A percentile compares a stretch with the other conserved stretches of the same genome.
Evolutionary conservation across 257 asterid species (phyloP).

Genomic region (Craterostigma plantagineum): DNA sequence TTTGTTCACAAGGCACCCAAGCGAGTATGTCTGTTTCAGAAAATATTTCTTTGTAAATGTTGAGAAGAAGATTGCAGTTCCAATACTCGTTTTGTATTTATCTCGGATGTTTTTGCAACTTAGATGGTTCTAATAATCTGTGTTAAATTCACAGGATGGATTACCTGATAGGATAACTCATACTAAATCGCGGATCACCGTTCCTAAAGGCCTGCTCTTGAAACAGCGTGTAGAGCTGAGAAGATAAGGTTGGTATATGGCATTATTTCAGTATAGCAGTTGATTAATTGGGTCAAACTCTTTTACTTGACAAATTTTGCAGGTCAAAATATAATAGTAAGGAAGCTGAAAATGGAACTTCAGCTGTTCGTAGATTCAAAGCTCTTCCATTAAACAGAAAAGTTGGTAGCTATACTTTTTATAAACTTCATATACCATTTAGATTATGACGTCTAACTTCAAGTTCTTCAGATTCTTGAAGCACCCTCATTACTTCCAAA

Average conservation of each 20-base stretch:
- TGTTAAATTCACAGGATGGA: slow-evolving; percentile 36
- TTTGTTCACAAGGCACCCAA: slow-evolving; percentile 64
- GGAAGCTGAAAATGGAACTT: slow-evolving; percentile 22
- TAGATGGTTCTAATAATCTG: slow-evolving; percentile 3
- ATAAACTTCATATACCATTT: slow-evolving; percentile 5
- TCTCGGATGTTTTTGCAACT: neutral
- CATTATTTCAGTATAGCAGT: slow-evolving; percentile 1
- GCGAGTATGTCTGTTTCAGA: slow-evolving; percentile 29
- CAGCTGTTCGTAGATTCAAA: slow-evolving; percentile 50
- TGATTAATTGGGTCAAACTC: slow-evolving; percentile 1
- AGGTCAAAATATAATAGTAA: slow-evolving; percentile 42
- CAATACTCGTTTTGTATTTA: neutral
- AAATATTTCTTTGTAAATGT: neutral
- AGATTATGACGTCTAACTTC: slow-evolving; percentile 8
- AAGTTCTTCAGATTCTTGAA: slow-evolving; percentile 61
- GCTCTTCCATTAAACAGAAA: slow-evolving; percentile 87
- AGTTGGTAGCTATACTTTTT: slow-evolving; percentile 22
- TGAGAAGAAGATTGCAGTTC: neutral
- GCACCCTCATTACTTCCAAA: slow-evolving; percentile 61
- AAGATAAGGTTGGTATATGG: slow-evolving; percentile 32
- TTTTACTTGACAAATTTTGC: slow-evolving; percentile 15
- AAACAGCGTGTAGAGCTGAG: slow-evolving; percentile 70
- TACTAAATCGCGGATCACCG: slow-evolving; percentile 43
- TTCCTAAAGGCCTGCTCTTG: slow-evolving; percentile 79
- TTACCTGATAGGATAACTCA: slow-evolving; percentile 17